Conservation (phyloP, 371 early-diverging fungal species). For the Syncephalis plumigaleata region DNA sequence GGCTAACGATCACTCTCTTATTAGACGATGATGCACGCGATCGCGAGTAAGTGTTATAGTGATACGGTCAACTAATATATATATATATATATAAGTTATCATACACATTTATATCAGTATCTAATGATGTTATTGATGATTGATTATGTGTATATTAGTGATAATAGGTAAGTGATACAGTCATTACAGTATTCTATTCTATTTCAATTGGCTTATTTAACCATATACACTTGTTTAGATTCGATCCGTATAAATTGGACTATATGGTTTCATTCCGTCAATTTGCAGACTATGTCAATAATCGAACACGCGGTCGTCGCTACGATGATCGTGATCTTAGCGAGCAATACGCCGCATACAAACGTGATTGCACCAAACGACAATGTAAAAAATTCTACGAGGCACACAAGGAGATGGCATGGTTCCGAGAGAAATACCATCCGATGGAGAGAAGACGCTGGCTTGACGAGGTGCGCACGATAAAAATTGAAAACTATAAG, state of each 20-base stretch:
- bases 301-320: slow-evolving; percentile 21
- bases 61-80: too few relatives aligned
- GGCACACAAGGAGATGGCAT: slow-evolving; percentile 66
- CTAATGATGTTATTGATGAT: too few relatives aligned
- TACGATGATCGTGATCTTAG: slow-evolving; percentile 67
- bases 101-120: too few relatives aligned
- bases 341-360: slow-evolving; percentile 57
- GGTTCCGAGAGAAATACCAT: slow-evolving; percentile 87
- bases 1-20: too few relatives aligned
- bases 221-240: too few relatives aligned
- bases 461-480: slow-evolving; percentile 26
- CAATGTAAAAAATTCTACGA: slow-evolving; percentile 53
- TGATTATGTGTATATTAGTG: too few relatives aligned
- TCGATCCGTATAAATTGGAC: slow-evolving; percentile 61
- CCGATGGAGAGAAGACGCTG: slow-evolving; percentile 25
- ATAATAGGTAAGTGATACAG: too few relatives aligned
- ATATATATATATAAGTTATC: too few relatives aligned
- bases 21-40: too few relatives aligned
- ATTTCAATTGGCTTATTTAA: too few relatives aligned
- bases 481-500: slow-evolving; percentile 30
- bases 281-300: slow-evolving; percentile 51
- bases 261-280: slow-evolving; percentile 60
- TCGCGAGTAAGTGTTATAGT: too few relatives aligned
- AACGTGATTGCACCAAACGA: slow-evolving; percentile 47
- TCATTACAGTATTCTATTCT: too few relatives aligned